Base-by-base conservation (phyloP, 352 stramenopile genomes). In the Aphanomyces cochlioides region DNA sequence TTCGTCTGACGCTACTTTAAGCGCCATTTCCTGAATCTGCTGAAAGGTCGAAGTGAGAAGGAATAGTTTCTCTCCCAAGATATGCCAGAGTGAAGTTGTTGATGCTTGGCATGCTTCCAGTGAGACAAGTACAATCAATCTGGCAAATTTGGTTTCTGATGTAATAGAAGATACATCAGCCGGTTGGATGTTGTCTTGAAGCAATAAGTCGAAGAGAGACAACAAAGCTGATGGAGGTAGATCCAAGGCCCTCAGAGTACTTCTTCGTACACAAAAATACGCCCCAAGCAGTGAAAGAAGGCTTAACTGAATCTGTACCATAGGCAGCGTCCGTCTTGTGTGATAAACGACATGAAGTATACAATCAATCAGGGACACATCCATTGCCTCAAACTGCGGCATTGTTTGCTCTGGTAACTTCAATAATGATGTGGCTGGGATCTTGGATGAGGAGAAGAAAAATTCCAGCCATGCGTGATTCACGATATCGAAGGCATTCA, bases 391-490 rank as follows among this genome's bases (percentile, higher is more conserved):
- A 13, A 70, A 56, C 5, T 7, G 47, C 12, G 64, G 64, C 4
- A 70, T 47, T 28, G 47, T 36, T 13, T 61, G n/a, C 10, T 63
- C 50, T 1, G n/a, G 19, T n/a, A 43, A 21, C 2, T 36, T 2
- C 17, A 58, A 7, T 21, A 38, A 69, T 60, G 63, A 47, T 21
- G 41, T 60, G 15, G 41, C 13, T 21, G 53, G 17, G 21, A 28
- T 28, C 50, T 13, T 17, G 15, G 54, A 58, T n/a, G 63, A 67
- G 47, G 50, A 37, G 28, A 56, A 21, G 28, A 57, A 67, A 15
- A 56, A 67, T 28, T 67, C 60, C 19, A 37, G 45, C 60, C 60
- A 67, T 7, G 36, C 60, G 54, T 70, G 64, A 34, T 70, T 47
- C 1, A 70, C 40, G 38, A 19, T 15, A 19, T 70, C 64, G 5